These are phyloP conservation scores for Zymoseptoria ardabiliae DNA, from an alignment of 2,329 filamentous ascomycete species.

Conservation along the genomic window DNA sequence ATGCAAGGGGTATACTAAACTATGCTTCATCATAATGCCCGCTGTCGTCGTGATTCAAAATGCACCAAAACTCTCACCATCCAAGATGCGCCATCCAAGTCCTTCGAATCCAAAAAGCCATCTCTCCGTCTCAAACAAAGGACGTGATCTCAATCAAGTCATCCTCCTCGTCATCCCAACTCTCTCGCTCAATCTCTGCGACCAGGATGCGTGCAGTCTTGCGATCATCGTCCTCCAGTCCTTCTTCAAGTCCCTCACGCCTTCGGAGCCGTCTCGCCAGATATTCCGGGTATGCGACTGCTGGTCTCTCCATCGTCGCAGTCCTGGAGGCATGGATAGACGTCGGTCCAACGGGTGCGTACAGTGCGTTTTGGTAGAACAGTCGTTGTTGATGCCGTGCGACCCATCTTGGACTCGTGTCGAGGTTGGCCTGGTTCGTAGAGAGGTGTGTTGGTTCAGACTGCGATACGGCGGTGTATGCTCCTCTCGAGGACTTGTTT, in stretches of 20 bases:
- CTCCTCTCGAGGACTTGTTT: not conserved
- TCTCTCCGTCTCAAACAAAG: not conserved
- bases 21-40: not conserved
- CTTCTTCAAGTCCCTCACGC: not conserved
- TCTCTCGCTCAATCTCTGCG: not conserved
- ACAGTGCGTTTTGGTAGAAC: not conserved
- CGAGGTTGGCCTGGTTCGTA: not conserved
- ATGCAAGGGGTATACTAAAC: not conserved
- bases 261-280: not conserved
- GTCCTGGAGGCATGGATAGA: not conserved
- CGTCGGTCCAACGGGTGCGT: not conserved
- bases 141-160: not conserved
- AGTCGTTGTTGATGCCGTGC: not conserved
- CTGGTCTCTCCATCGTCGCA: not conserved
- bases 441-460: not conserved
- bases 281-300: not conserved
- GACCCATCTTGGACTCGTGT: not conserved
- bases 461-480: not conserved
- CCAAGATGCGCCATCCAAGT: not conserved
- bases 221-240: not conserved
- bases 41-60: not conserved
- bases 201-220: not conserved
- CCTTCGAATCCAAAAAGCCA: not conserved
- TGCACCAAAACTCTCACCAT: not conserved
- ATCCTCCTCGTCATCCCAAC: not conserved